These are phyloP conservation scores for Coemansia javaensis DNA, from an alignment of 192 early-diverging fungal genomes.

Conservation along the genomic window DNA sequence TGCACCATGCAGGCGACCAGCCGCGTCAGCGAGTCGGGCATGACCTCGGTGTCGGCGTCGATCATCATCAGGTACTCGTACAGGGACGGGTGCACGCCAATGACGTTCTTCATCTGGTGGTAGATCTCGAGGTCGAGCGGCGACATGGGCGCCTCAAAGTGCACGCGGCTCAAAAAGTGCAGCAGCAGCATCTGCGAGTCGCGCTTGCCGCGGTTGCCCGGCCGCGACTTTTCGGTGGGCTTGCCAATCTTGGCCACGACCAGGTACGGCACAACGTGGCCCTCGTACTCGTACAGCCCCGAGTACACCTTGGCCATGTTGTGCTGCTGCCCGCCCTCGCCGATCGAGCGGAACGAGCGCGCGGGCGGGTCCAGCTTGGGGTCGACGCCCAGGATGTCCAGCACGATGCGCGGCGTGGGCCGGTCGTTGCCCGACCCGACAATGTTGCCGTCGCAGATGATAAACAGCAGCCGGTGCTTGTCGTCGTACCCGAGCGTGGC, in stretches of 20 bases:
- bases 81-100: conserved; percentile 79
- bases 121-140: conserved; percentile 95
- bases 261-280: conserved; percentile 87
- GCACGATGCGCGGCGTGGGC: conserved; percentile 86
- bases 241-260: conserved; percentile 93
- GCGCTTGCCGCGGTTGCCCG: conserved; percentile 96
- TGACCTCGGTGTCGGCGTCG: conserved; percentile 79
- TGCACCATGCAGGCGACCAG: conserved; percentile 80
- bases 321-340: conserved; percentile 83
- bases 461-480: conserved; percentile 81
- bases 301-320: conserved; percentile 97
- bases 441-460: conserved; percentile 88
- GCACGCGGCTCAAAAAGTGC: conserved; percentile 87
- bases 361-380: conserved; percentile 69
- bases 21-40: conserved; percentile 79
- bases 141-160: conserved; percentile 85
- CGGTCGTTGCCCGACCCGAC: conserved; percentile 91
- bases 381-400: conserved; percentile 85
- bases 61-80: conserved; percentile 79
- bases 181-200: conserved; percentile 95
- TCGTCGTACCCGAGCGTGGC: conserved; percentile 75
- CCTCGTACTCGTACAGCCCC: conserved; percentile 84
- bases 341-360: conserved; percentile 77
- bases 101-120: conserved; percentile 94
- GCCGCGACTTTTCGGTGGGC: conserved; percentile 74